Evolutionary conservation across 306 rosid genomes (phyloP), one percentile per base, ranked within the genome.

Genomic region (Prinsepia uniflora): DNA sequence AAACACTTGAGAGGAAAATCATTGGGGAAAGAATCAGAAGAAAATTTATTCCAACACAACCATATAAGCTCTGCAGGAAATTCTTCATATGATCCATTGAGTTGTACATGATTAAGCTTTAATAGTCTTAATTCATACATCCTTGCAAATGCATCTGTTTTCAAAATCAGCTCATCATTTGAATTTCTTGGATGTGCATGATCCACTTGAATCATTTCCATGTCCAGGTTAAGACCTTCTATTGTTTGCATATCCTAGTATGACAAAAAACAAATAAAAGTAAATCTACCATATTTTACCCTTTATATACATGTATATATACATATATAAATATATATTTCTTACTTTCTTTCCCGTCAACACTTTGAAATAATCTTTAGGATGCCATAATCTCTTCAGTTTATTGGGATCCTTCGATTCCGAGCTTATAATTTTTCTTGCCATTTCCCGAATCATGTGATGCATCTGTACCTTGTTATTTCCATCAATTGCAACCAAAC

Each of bases 31-130:
- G 24, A 49, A 15, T 63, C 68, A 4, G 52, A 63, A 63, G 77
- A 63, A 54, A 63, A 73, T 22, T 61, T 56, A 63, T 5, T 56
- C 77, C 77, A 73, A 20, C 52, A 40, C 17, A 68, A n/a, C 63
- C 15, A 5, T 20, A 53, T 40, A 20, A 50, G 22, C 6, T 18
- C 47, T 47, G 34, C 20, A 5, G 77, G 61, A 40, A 73, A 7
- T 5, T 52, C 30, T 20, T 20, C 24, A 22, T 40, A 73, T 4
- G 8, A 2, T 19, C 77, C 71, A 13, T 15, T 40, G 44, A 63
- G 63, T 0, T 63, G 20, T 48, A 63, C 64, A 41, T 19, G 40
- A 57, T 59, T 73, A 39, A 73, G 70, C 11, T 14, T 17, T 18
- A 65, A 41, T 13, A 65, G 40, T 65, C 18, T 65, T 19, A 65